A percentile compares a stretch with the other conserved stretches of the same genome.
Evolutionary conservation across 2,329 filamentous ascomycete genomes (phyloP).

Genomic region (Curvularia verruculosa): DNA sequence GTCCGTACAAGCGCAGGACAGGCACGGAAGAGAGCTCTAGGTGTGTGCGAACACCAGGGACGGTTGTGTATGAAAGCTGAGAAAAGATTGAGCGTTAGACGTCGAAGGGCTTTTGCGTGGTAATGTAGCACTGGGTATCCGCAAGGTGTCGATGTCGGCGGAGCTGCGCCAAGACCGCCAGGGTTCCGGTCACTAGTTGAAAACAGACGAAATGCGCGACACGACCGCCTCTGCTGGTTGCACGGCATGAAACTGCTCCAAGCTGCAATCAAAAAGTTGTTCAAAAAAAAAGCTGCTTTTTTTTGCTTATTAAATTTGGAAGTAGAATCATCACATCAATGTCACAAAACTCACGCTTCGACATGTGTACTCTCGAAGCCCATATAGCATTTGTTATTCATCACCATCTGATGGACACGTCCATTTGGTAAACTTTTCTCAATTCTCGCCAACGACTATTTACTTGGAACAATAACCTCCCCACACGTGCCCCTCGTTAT

Average conservation of each 20-base stretch:
- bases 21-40: conserved; percentile 4
- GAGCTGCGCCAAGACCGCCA: conserved; percentile 37
- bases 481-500: conserved; percentile 31
- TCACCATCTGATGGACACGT: background rate
- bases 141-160: conserved; percentile 34
- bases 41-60: conserved; percentile 1
- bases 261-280: background rate
- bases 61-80: background rate
- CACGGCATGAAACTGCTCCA: background rate
- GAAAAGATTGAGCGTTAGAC: conserved; percentile 2
- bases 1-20: conserved; percentile 33
- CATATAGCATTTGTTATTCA: background rate
- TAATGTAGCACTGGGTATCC: conserved; percentile 10
- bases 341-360: background rate
- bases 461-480: conserved; percentile 37
- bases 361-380: background rate
- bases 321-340: background rate
- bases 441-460: conserved; percentile 39
- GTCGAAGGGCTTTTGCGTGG: conserved; percentile 2
- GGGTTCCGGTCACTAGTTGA: conserved; percentile 32
- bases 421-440: conserved; percentile 31
- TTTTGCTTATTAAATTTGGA: too few relatives aligned
- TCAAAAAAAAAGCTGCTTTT: too few relatives aligned
- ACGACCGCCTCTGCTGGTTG: conserved; percentile 20
- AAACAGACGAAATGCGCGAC: conserved; percentile 31